Percentiles rank a stretch among this genome's conserved stretches.
Conservation (phyloP, 371 early-diverging fungal species). For the Nematocida sp. region DNA sequence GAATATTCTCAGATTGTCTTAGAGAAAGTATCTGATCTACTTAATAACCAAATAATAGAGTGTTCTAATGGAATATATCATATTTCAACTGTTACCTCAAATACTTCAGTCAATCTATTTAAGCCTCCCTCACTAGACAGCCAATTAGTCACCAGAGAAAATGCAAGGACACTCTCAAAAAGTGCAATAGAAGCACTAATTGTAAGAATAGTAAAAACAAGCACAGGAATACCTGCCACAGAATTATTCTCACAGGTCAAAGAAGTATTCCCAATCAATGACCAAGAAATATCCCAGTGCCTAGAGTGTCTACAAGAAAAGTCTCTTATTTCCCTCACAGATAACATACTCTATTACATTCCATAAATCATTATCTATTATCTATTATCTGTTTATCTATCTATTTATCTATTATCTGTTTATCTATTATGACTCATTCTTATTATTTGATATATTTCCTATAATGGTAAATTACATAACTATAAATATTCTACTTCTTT, state of each 20-base stretch:
- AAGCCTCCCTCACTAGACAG: too few relatives aligned
- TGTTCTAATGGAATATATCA: not conserved
- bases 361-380: too few relatives aligned
- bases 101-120: too few relatives aligned
- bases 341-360: conserved; percentile 14
- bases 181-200: conserved; percentile 30
- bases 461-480: too few relatives aligned
- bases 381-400: too few relatives aligned
- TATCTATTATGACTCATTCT: too few relatives aligned
- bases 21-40: not conserved
- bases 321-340: conserved; percentile 22
- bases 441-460: too few relatives aligned
- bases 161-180: too few relatives aligned
- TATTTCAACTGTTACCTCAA: too few relatives aligned
- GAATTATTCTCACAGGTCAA: not conserved
- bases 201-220: conserved; percentile 7
- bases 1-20: not conserved
- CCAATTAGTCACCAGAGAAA: too few relatives aligned
- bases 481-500: too few relatives aligned
- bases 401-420: too few relatives aligned
- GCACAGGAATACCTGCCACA: not conserved
- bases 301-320: conserved; percentile 22
- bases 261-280: not conserved
- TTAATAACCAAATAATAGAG: not conserved
- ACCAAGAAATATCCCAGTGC: not conserved